phyloP scores from a whole-genome alignment of 768 basidiomycete genomes.

The Mycena floridula region DNA sequence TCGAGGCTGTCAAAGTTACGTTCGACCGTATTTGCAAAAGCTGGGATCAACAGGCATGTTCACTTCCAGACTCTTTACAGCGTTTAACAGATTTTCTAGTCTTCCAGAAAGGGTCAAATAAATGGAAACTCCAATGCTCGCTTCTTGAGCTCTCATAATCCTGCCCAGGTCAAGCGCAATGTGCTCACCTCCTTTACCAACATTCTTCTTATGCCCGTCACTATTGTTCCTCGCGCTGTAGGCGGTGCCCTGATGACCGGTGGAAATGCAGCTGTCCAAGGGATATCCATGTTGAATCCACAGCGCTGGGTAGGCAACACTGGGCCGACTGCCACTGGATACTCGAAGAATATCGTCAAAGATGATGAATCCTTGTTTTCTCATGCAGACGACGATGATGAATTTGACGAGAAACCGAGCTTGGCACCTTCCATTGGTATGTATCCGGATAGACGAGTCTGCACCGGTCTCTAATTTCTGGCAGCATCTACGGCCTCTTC shows the following conservation, averaged over 20 bases:
- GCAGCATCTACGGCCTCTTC: not conserved
- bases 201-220: conserved; percentile 86
- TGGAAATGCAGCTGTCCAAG: conserved; percentile 72
- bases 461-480: not conserved
- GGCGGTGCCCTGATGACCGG: conserved; percentile 66
- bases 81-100: not conserved
- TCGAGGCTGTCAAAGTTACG: conserved; percentile 68
- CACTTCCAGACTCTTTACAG: not conserved
- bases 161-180: conserved; percentile 86
- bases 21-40: conserved; percentile 70
- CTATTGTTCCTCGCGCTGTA: conserved; percentile 85
- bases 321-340: conserved; percentile 17
- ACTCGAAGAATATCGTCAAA: conserved; percentile 31
- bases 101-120: conserved; percentile 7
- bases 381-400: conserved; percentile 36
- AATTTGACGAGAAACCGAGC: conserved; percentile 18
- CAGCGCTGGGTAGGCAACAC: conserved; percentile 67
- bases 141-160: conserved; percentile 82
- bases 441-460: not conserved
- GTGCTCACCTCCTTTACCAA: conserved; percentile 90
- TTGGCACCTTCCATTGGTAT: not conserved
- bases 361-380: conserved; percentile 45
- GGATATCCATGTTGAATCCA: conserved; percentile 86
- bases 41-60: conserved; percentile 73
- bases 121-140: conserved; percentile 31